Base-by-base conservation (phyloP, 306 rosid genomes). In the Chamaecrista fasciculata region DNA sequence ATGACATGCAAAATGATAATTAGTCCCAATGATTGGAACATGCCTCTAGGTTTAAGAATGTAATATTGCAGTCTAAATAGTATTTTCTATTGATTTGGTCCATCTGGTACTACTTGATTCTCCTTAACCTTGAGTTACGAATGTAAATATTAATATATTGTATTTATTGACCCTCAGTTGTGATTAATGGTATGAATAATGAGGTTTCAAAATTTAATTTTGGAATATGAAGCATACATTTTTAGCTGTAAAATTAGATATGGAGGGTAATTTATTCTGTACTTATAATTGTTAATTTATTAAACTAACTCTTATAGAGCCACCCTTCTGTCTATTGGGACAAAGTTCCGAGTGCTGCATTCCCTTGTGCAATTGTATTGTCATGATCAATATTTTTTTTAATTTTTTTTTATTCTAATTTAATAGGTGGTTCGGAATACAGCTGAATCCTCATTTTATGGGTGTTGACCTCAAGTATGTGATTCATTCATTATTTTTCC, bases 391-490 rank as follows among this genome's bases (percentile, higher is more conserved):
- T 76, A 67, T 26, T 28, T 46, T 71, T 73, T 26, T 61, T 34
- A 40, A 36, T 66, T 66, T 46, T 63, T 69, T 55, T 51, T 50
- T 71, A 44, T 61, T 47, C 72, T 62, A 39, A 72, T 79, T 76
- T 67, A 40, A 50, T 75, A 95, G 99, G 99, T 91, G 99, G 97
- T 82, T 91, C 80, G 99, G 97, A 34, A 87, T 88, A 63, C 97
- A 95, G 89, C 83, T 95, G 76, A 95, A 95, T 82, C 96, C 99
- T 70, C 95, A 82, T 29, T 87, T 89, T 82, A 62, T 91, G 87
- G 83, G 92, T 62, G 89, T 95, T 62, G 99, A 95, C 81, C 96
- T 95, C 86, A 95, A 95, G 99, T 91, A 87, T 77, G 99, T 80
- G 77, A 83, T 75, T 66, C 63, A 29, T 24, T 82, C 66, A 23